Evolutionary conservation across 2,329 filamentous ascomycete genomes (phyloP), one percentile per base, ranked within the genome.

Genomic region (Raffaelea deltoideospora): DNA sequence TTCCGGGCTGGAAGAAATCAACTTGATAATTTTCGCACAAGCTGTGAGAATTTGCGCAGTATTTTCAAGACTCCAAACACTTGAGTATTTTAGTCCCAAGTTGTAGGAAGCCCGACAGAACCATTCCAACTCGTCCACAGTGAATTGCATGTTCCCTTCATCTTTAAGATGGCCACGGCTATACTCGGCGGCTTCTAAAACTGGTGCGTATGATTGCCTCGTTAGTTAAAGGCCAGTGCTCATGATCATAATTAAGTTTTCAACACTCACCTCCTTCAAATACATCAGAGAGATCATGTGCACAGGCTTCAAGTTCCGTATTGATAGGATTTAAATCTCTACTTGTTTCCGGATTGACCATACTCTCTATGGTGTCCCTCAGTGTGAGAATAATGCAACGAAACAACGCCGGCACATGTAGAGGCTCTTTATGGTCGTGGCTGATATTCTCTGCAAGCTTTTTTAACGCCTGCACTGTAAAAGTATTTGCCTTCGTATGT

Each of bases 21-120:
- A 54, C 10, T 56, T 46, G n/a, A 65, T 63, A 23, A 79, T 66
- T 0, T 49, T 50, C 26, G 74, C 56, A 41, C 69, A 76, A 21
- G 60, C 58, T 5, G 51, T 53, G 33, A 78, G 56, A 19, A 93
- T 63, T 4, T 69, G 61, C 4, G 76, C 50, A 0, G 78, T 60
- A 34, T 64, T 54, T 6, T 53, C 51, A 1, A 76, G 61, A 19
- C 67, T 52, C 64, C 79, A 77, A 1, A 40, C 44, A 3, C 68
- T 60, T 2, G 65, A 63, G 45, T 77, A 63, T 41, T 75, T 72
- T 5, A 88, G 55, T 0, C 76, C 77, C 7, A 86, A 53, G 45
- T 90, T 92, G 59, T 92, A 93, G 1, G 79, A 69, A 43, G 82
- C 88, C 43, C 77, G 77, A 27, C 77, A 79, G 51, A 93, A 87